Base-by-base conservation (phyloP, 768 basidiomycete genomes). In the Hemileccinum impolitum region DNA sequence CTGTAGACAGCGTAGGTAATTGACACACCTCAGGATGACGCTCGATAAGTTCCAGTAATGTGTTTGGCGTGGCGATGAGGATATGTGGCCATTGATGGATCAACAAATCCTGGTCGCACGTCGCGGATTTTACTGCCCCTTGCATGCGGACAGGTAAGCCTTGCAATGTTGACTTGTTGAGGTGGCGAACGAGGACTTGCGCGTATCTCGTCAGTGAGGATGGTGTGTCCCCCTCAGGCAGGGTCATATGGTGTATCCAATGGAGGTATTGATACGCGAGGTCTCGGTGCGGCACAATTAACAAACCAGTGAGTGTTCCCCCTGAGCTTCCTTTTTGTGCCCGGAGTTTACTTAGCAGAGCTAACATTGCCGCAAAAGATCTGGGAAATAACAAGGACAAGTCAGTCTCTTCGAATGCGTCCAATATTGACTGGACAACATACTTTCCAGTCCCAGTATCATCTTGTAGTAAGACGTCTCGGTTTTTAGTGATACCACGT, bases 371-470 rank as follows among this genome's bases (percentile, higher is more conserved):
- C 1, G 84, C 87, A 59, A 91, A 86, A 6, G 89, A 86, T 68
- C 88, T 91, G 45, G 8, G 21, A 26, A 34, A 19, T 37, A 23
- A 23, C 23, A 41, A 40, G 19, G 6, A 23, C 23, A 41, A 40
- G 19, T 59, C 5, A 48, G 48, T 19, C 38, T 50, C 38, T 41
- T 30, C 23, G 30, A 28, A 47, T 17, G 41, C 21, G 13, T 41
- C 37, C 11, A 8, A 25, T 10, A 0, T n/a, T n/a, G 38, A 37
- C 47, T 4, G 32, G 15, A 43, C 35, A 15, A 72, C 85, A 51
- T 61, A 89, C 88, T 90, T 90, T 70, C 87, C 89, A 39, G 82
- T 80, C 5, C 89, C 88, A n/a, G 88, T 87, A 21, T 70, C 69
- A 53, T 88, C 87, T 53, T 79, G 82, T 45, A 90, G 56, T 13